These are phyloP conservation scores for Remersonia thermophila DNA, from an alignment of 2,329 filamentous ascomycete species.

Conservation along the genomic window DNA sequence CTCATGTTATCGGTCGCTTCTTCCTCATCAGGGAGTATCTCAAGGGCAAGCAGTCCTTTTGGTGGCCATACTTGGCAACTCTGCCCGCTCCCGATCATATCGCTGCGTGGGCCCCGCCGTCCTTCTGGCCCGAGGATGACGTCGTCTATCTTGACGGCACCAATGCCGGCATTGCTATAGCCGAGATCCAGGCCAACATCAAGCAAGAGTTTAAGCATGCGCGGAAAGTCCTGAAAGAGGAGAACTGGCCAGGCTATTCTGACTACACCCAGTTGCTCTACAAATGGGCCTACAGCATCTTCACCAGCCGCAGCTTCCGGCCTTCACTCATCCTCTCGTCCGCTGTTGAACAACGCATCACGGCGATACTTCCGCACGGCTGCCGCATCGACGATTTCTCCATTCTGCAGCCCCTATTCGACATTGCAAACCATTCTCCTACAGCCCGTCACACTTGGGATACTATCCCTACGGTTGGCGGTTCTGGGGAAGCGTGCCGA, in stretches of 20 bases:
- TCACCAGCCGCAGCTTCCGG: slow-evolving; percentile 52
- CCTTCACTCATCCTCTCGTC: slow-evolving; percentile 43
- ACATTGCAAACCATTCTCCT: slow-evolving; percentile 60
- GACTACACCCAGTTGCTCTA: slow-evolving; percentile 41
- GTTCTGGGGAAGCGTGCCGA: slow-evolving; percentile 22
- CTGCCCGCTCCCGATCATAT: slow-evolving; percentile 49
- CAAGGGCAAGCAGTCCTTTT: slow-evolving; percentile 44
- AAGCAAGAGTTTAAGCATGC: slow-evolving; percentile 35
- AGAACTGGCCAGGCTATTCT: slow-evolving; percentile 17
- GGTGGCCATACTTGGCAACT: slow-evolving; percentile 54
- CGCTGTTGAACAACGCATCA: slow-evolving; percentile 19
- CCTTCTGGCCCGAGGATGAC: slow-evolving; percentile 53
- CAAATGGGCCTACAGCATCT: slow-evolving; percentile 52
- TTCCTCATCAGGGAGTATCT: slow-evolving; percentile 59
- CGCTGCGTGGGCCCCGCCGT: slow-evolving; percentile 41
- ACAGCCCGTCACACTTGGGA: slow-evolving; percentile 48
- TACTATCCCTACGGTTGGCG: slow-evolving; percentile 25
- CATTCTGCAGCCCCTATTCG: slow-evolving; percentile 56
- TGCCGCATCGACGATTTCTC: slow-evolving; percentile 48
- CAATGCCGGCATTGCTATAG: slow-evolving; percentile 36
- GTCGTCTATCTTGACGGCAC: slow-evolving; percentile 43
- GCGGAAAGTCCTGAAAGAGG: slow-evolving; percentile 24
- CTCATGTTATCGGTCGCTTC: slow-evolving; percentile 53
- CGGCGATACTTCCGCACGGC: slow-evolving; percentile 21
- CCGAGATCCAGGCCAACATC: slow-evolving; percentile 34